phyloP scores from a whole-genome alignment of 768 basidiomycete species.

The Infundibulicybe gibba region DNA sequence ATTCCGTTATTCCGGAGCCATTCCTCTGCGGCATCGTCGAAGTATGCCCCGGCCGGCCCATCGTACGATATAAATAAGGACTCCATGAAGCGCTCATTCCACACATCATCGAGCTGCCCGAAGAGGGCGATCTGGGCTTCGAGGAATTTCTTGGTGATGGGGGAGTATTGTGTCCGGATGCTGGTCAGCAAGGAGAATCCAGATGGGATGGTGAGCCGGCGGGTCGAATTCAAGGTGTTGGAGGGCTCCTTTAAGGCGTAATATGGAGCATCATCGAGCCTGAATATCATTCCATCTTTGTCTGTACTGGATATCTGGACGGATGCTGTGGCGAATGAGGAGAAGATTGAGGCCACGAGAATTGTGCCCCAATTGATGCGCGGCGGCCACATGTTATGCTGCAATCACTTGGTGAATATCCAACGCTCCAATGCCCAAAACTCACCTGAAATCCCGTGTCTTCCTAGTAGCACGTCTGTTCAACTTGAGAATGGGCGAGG shows the following conservation, averaged over 20 bases:
- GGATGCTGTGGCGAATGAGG: slow-evolving; percentile 1
- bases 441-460: no score
- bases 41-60: slow-evolving; percentile 15
- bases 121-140: slow-evolving; percentile 19
- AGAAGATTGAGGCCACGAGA: no score
- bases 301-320: slow-evolving; percentile 6
- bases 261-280: slow-evolving; percentile 14
- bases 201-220: neutral
- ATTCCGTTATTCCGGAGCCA: slow-evolving; percentile 22
- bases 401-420: no score
- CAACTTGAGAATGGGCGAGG: no score
- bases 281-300: slow-evolving; percentile 8
- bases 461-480: no score
- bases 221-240: slow-evolving; percentile 7
- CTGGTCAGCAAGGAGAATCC: slow-evolving; percentile 19
- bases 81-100: slow-evolving; percentile 24
- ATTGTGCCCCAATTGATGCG: no score
- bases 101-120: slow-evolving; percentile 27
- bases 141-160: slow-evolving; percentile 21
- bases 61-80: slow-evolving; percentile 24
- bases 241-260: slow-evolving; percentile 12
- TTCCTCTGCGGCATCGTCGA: slow-evolving; percentile 19
- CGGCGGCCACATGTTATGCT: no score
- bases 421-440: no score
- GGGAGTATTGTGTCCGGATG: slow-evolving; percentile 18